These are phyloP conservation scores for Russula sp. DNA, from an alignment of 768 basidiomycete species.

Conservation along the genomic window DNA sequence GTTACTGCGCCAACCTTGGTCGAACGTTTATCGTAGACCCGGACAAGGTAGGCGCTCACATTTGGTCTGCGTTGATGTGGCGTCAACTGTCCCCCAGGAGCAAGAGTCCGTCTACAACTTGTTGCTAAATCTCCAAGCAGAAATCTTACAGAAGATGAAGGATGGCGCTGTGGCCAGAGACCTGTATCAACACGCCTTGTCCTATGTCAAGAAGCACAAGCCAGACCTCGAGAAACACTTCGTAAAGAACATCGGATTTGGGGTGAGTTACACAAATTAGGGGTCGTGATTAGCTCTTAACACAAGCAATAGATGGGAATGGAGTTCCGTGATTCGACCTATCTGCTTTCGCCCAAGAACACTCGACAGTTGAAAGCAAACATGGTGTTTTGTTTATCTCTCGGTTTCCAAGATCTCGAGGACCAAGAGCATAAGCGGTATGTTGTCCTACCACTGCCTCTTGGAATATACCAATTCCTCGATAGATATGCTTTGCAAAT, in stretches of 20 bases:
- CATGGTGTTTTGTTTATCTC: constrained; percentile 81
- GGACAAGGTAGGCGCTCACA: constrained; percentile 54
- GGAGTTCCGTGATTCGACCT: constrained; percentile 89
- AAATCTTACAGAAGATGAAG: constrained; percentile 71
- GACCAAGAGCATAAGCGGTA: constrained; percentile 80
- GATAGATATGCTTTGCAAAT: constrained; percentile 82
- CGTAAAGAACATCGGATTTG: constrained; percentile 87
- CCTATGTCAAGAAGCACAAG: constrained; percentile 70
- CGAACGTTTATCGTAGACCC: constrained; percentile 96
- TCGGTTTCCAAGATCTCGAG: constrained; percentile 81
- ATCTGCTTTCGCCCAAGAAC: constrained; percentile 81
- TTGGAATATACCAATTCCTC: not conserved
- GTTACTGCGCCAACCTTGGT: constrained; percentile 89
- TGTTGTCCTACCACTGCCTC: constrained; percentile 25
- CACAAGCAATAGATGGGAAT: constrained; percentile 70
- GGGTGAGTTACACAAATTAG: constrained; percentile 48
- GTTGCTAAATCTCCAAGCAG: constrained; percentile 72
- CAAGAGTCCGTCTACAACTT: constrained; percentile 89
- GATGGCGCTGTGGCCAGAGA: constrained; percentile 76
- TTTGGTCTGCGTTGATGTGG: not conserved
- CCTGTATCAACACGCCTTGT: constrained; percentile 72
- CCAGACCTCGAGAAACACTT: constrained; percentile 82
- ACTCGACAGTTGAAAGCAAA: constrained; percentile 62
- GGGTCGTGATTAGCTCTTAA: not conserved
- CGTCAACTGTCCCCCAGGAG: constrained; percentile 49